These are phyloP conservation scores for Penicillium sp. DNA, from an alignment of 2,329 filamentous ascomycete species.

Conservation along the genomic window DNA sequence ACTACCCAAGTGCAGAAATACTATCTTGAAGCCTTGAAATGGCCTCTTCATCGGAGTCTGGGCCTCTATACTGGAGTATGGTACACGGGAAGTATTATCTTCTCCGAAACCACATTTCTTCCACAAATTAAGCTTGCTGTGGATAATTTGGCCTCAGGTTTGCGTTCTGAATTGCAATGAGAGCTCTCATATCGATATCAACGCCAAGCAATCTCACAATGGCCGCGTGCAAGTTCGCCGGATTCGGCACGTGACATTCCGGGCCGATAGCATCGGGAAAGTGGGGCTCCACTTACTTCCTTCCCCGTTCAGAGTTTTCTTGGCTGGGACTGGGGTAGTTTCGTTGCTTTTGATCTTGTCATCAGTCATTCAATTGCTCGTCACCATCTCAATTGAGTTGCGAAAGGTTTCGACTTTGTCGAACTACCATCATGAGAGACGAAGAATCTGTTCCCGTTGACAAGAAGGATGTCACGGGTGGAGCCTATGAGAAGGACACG, in stretches of 20 bases:
- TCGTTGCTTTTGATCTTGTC: neutral
- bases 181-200: too few relatives aligned
- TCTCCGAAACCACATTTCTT: too few relatives aligned
- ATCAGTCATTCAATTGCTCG: neutral
- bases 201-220: neutral
- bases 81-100: too few relatives aligned
- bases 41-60: neutral
- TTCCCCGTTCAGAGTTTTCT: constrained; percentile 12
- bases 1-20: neutral
- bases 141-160: too few relatives aligned
- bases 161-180: too few relatives aligned
- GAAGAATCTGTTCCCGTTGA: constrained; percentile 17
- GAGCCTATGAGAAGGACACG: constrained; percentile 12
- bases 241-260: neutral
- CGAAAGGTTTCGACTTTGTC: neutral
- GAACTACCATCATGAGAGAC: constrained; percentile 16
- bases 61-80: neutral
- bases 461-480: constrained; percentile 10
- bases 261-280: constrained; percentile 8
- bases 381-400: neutral
- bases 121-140: too few relatives aligned
- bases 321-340: neutral
- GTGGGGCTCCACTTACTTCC: constrained; percentile 1
- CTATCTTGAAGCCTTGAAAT: neutral
- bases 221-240: neutral